Conservation (phyloP, 768 basidiomycete genomes). For the Dentipellis sp. region DNA sequence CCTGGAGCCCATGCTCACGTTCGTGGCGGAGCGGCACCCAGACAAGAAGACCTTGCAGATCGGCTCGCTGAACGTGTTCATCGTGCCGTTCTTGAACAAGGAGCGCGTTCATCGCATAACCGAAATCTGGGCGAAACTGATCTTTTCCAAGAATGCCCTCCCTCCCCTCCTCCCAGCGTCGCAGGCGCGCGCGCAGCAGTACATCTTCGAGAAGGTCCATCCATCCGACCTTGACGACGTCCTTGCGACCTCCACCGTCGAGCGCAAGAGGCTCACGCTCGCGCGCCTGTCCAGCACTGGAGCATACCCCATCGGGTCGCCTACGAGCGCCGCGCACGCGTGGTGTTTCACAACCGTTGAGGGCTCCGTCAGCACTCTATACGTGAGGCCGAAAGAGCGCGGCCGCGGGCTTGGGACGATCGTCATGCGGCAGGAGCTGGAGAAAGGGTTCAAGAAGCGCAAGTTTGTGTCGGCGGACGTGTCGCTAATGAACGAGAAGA, state of each 20-base stretch:
- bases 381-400: conserved; percentile 4
- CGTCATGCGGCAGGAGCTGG: conserved; percentile 2
- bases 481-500: neutral
- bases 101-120: neutral
- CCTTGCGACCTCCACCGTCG: neutral
- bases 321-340: neutral
- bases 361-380: conserved; percentile 5
- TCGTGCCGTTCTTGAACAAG: neutral
- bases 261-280: neutral
- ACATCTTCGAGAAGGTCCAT: neutral
- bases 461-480: neutral
- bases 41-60: neutral
- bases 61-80: neutral
- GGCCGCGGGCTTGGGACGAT: conserved; percentile 2
- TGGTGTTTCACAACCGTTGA: conserved; percentile 6
- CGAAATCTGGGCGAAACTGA: neutral
- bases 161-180: neutral
- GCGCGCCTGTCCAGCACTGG: neutral
- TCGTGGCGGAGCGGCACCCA: neutral
- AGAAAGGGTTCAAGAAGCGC: neutral
- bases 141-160: neutral
- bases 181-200: neutral
- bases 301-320: conserved; percentile 1
- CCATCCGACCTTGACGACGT: neutral
- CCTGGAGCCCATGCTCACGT: neutral